Conservation (phyloP, 345 rosid species). For the Rhodamnia argentea region DNA sequence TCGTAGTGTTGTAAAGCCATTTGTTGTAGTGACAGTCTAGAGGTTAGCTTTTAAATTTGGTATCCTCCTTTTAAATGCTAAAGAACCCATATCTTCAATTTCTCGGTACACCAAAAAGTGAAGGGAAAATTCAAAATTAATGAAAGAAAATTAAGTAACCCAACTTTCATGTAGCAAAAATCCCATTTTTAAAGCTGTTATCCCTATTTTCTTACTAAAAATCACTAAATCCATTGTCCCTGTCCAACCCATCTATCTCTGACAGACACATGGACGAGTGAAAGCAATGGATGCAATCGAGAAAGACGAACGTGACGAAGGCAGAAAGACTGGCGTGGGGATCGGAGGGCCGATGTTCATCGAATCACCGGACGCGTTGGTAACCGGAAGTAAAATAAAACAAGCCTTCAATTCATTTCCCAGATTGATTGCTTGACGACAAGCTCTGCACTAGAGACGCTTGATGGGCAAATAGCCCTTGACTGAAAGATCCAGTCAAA, state of each 20-base stretch:
- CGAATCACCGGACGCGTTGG: background rate
- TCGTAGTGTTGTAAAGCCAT: background rate
- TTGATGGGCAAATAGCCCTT: background rate
- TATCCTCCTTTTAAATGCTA: too few species aligned
- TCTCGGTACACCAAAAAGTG: background rate
- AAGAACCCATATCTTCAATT: too few species aligned
- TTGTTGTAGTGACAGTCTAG: background rate
- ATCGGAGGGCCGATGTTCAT: background rate
- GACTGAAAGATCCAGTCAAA: background rate
- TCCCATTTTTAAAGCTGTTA: background rate
- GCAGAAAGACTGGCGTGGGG: background rate
- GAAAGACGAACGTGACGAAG: background rate
- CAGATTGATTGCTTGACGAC: background rate
- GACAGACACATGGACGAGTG: background rate
- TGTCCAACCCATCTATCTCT: background rate
- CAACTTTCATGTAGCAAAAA: background rate
- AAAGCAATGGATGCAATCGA: background rate
- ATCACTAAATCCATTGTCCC: background rate
- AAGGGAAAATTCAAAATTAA: too few species aligned
- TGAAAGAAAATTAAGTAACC: background rate
- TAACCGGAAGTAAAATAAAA: background rate
- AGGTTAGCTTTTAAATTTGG: background rate
- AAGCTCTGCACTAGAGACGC: background rate
- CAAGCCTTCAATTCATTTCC: background rate
- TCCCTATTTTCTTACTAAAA: background rate